These are phyloP conservation scores for Phytopythium chamaehyphon DNA, from an alignment of 352 stramenopile species.

Conservation along the genomic window DNA sequence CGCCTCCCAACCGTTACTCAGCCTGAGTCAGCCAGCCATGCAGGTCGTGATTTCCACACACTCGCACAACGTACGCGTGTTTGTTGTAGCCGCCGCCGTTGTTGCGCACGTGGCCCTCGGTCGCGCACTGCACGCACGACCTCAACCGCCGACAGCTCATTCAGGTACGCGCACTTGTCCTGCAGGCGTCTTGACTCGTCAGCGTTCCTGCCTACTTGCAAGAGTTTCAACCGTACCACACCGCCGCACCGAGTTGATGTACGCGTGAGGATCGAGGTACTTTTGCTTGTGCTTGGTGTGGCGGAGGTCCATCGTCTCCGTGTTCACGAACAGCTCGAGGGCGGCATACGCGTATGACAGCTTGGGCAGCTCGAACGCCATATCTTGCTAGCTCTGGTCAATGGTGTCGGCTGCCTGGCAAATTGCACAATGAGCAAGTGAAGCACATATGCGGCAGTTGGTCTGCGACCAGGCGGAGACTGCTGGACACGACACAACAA, in stretches of 20 bases:
- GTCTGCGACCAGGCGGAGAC: no score
- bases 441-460: no score
- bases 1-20: no score
- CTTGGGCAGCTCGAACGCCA: slow-evolving; percentile 79
- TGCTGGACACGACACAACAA: no score
- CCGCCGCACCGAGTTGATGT: slow-evolving; percentile 46
- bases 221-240: no score
- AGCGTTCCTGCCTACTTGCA: no score
- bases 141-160: slow-evolving; percentile 80
- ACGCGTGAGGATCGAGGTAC: slow-evolving; percentile 89
- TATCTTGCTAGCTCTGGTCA: no score
- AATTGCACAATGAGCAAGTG: no score
- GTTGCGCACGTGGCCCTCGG: slow-evolving; percentile 74
- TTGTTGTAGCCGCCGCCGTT: slow-evolving; percentile 86
- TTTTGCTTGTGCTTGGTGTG: slow-evolving; percentile 91
- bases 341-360: slow-evolving; percentile 85
- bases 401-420: slow-evolving; percentile 7
- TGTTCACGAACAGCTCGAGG: slow-evolving; percentile 87
- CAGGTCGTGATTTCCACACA: no score
- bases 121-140: slow-evolving; percentile 70
- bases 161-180: slow-evolving; percentile 55
- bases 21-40: no score
- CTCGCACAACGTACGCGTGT: slow-evolving; percentile 37
- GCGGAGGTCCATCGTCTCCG: slow-evolving; percentile 89
- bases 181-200: no score